Percentiles rank a stretch among this genome's conserved stretches.
Conservation (phyloP, 2,329 filamentous ascomycete genomes). For the Ophiognomonia clavigignenti-juglandacearum region DNA sequence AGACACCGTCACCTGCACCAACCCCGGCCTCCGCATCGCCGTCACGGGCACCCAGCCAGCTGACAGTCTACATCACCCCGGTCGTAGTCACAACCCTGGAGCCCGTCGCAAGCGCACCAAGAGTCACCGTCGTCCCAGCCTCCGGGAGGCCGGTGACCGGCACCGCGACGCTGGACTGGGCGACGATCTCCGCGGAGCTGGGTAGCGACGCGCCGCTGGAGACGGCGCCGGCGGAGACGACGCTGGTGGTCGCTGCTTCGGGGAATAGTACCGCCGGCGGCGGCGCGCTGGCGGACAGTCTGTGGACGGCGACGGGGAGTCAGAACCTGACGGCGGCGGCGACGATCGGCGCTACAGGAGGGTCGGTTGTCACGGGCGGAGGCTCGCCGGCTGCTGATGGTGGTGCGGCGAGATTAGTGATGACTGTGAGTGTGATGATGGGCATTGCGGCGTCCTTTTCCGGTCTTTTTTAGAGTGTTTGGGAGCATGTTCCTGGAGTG, state of each 20-base stretch:
- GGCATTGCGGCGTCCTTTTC: neutral
- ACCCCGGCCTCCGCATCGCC: neutral
- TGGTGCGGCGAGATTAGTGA: no score
- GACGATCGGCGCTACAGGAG: neutral
- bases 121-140: neutral
- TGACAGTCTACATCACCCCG: slow-evolving; percentile 3
- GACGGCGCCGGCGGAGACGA: no score
- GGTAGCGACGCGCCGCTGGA: no score
- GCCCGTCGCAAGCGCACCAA: neutral
- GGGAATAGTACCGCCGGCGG: no score
- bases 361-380: neutral
- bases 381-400: neutral
- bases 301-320: neutral
- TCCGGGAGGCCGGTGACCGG: neutral
- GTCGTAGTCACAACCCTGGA: slow-evolving; percentile 2
- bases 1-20: no score
- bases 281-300: no score
- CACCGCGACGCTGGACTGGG: no score
- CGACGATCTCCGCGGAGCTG: no score
- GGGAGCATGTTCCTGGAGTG: neutral
- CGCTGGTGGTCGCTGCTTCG: no score
- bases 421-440: neutral
- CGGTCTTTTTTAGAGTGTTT: neutral
- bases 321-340: neutral
- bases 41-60: neutral